These are phyloP conservation scores for Helenozyma baotianmanensis DNA, from an alignment of 805 yeast genomes.

Conservation along the genomic window DNA sequence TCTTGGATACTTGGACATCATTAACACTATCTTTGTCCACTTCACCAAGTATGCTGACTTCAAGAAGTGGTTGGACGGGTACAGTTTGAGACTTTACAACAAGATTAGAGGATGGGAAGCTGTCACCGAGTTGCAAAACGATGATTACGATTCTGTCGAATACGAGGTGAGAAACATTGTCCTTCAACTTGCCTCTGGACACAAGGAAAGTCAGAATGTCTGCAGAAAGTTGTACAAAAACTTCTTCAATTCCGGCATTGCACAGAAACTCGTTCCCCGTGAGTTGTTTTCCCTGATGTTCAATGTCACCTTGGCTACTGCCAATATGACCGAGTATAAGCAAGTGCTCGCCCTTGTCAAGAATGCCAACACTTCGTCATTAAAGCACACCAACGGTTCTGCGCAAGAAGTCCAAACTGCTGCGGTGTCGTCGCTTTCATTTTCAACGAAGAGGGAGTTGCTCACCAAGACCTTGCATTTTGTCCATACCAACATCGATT, in stretches of 20 bases:
- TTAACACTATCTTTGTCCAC: constrained; percentile 28
- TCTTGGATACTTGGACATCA: constrained; percentile 29
- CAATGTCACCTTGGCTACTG: constrained; percentile 34
- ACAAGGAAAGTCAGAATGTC: constrained; percentile 24
- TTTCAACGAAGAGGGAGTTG: constrained; percentile 40
- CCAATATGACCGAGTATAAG: constrained; percentile 52
- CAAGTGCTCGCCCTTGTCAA: constrained; percentile 51
- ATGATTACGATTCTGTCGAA: constrained; percentile 29
- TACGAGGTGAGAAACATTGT: constrained; percentile 40
- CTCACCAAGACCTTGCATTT: constrained; percentile 53
- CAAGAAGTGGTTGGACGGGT: constrained; percentile 19
- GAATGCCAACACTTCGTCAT: constrained; percentile 42
- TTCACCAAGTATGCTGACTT: constrained; percentile 22
- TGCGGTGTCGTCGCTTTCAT: constrained; percentile 55
- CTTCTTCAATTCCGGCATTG: constrained; percentile 46
- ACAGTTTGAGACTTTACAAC: constrained; percentile 15
- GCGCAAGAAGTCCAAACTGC: constrained; percentile 46
- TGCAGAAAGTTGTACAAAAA: constrained; percentile 41
- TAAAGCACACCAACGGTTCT: constrained; percentile 31
- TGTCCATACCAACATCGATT: constrained; percentile 52
- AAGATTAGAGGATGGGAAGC: constrained; percentile 28
- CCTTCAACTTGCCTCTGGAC: constrained; percentile 35
- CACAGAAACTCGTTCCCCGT: constrained; percentile 44
- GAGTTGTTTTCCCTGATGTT: constrained; percentile 45
- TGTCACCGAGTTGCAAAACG: constrained; percentile 7